Base-by-base conservation (phyloP, 2,329 filamentous ascomycete species). In the Phaeosphaeriaceae sp. region DNA sequence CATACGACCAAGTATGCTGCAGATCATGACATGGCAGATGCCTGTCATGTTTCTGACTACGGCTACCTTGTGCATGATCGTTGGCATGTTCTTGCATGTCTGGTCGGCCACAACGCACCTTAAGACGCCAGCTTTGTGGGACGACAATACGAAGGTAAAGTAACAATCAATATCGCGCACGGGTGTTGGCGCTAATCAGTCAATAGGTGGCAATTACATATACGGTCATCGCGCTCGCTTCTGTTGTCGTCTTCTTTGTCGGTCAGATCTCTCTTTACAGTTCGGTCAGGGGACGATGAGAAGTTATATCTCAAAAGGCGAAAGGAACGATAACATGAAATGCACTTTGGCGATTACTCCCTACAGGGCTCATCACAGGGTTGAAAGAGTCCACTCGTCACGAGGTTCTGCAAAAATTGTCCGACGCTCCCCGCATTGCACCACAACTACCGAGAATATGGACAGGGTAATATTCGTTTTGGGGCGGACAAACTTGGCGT, bases 21-120 rank as follows among this genome's bases (percentile, higher is more conserved):
- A 77, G 25, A 60, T 78, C 27, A 72, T 73, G 48, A 73, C 73
- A 0, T 79, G 76, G 76, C 76, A 79, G 55, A 71, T 79, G 64
- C 71, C 75, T 0, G 74, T 76, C 0, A 72, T 75, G 63, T 78
- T 78, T 45, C 56, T 79, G 24, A 73, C 75, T 0, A 66, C 65
- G 3, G 69, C 73, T 7, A 73, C 73, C 4, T 49, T 78, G 1
- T 72, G 68, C n/a, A 78, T 79, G 76, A 69, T 79, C 22, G 51
- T 70, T 7, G 76, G 77, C 1, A 74, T 78, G 72, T 78, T 74
- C 33, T 48, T 77, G n/a, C 71, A 78, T 57, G 71, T 78, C 13
- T 79, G 77, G 77, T 69, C 63, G 21, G 74, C 7, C 11, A 74
- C 73, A 15, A 60, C 60, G 20, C 61, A 69, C 19, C 51, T 69